Percentiles rank a stretch among this genome's conserved stretches.
Evolutionary conservation across 345 rosid species (phyloP).

Genomic region (Viola odorata): DNA sequence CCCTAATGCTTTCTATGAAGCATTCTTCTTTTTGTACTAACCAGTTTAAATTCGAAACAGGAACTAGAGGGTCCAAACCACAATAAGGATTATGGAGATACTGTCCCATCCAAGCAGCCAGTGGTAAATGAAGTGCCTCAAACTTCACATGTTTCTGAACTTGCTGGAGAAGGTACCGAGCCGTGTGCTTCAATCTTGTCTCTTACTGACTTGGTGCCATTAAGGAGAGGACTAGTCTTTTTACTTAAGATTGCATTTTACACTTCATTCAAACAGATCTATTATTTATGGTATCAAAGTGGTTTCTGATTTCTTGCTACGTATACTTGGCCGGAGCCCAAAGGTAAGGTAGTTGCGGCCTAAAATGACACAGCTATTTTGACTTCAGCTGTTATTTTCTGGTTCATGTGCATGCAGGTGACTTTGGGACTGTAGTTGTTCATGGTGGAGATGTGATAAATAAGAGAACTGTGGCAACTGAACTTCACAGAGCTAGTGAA

Average conservation of each 20-base stretch:
- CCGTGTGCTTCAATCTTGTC: conserved; percentile 16
- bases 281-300: too few species aligned
- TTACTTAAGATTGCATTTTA: background rate
- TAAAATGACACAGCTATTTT: too few species aligned
- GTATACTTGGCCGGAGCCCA: too few species aligned
- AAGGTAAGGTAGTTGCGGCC: too few species aligned
- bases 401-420: conserved; percentile 39
- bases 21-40: conserved; percentile 1
- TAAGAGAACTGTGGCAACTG: conserved; percentile 22
- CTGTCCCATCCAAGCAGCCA: conserved; percentile 65
- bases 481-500: conserved; percentile 26
- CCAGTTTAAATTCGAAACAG: conserved; percentile 37
- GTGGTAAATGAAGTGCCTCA: conserved; percentile 29
- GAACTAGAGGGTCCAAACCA: conserved; percentile 41
- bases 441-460: conserved; percentile 55
- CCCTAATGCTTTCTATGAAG: conserved; percentile 3
- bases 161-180: conserved; percentile 53
- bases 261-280: background rate
- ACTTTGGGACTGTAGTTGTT: conserved; percentile 74
- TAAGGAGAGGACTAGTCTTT: background rate
- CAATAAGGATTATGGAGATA: conserved; percentile 64
- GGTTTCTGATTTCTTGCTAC: too few species aligned
- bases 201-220: background rate
- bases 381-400: background rate
- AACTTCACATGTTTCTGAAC: conserved; percentile 33